Evolutionary conservation across 2,329 filamentous ascomycete genomes (phyloP), one percentile per base, ranked within the genome.

Genomic region (Thielaviopsis euricoi): DNA sequence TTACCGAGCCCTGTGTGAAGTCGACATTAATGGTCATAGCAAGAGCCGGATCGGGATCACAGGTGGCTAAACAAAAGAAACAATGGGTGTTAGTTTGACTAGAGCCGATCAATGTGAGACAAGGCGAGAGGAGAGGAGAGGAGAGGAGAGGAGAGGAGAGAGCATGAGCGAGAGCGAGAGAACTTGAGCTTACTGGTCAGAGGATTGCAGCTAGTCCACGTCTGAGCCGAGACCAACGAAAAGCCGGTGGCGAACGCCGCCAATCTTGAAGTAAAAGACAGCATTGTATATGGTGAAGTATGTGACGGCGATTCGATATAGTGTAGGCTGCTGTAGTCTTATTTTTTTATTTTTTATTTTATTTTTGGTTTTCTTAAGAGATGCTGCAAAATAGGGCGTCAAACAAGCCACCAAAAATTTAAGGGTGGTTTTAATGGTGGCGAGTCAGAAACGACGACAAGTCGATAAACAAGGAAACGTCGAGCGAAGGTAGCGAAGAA

Each of bases 1-100:
- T 82, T 53, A 93, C 90, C 29, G 75, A 71, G 61, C 87, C 87
- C 63, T 85, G 74, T 37, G 81, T 85, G 71, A 97, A 95, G 73
- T 96, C 88, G 70, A 93, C 83, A 62, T 81, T 78, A 65, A 90
- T 83, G n/a, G 86, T 79, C 74, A 82, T 87, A 59, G 88, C 89
- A 3, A 97, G 79, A 0, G 89, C 91, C 7, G 87, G 81, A 67
- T 96, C 76, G 56, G 87, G 69, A 6, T 86, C 80, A 66, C 91
- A 97, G 60, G 73, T 76, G 73, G 73, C 71, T 75, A 25, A 65
- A 62, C 53, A 23, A 56, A 58, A 25, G 26, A 50, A 17, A 23
- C 1, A 23, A 21, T 37, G 55, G n/a, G 2, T 6, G 29, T 62
- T 54, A 60, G 61, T 46, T n/a, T 40, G 23, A 51, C n/a, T 6